Evolutionary conservation across 805 yeast genomes (phyloP).

Genomic region (Starmerella asiatica): DNA sequence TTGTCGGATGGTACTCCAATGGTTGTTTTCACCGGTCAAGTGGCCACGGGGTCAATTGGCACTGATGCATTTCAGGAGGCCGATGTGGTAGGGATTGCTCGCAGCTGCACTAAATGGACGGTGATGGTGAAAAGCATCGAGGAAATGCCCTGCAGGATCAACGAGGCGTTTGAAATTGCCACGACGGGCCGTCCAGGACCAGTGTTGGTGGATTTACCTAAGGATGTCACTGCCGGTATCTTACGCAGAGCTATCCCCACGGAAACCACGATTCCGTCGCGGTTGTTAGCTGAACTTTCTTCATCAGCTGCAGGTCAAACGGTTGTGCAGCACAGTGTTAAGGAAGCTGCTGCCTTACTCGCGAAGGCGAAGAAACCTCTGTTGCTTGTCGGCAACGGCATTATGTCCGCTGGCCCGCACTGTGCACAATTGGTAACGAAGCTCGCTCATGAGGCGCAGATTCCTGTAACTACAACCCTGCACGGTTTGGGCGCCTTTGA

Average conservation of each 20-base stretch:
- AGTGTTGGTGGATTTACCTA: constrained; percentile 91
- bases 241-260: constrained; percentile 82
- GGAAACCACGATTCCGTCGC: constrained; percentile 49
- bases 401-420: constrained; percentile 57
- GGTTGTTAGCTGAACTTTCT: constrained; percentile 57
- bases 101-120: constrained; percentile 98
- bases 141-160: constrained; percentile 87
- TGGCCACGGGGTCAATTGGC: constrained; percentile 88
- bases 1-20: constrained; percentile 93
- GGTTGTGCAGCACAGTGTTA: constrained; percentile 59
- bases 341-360: constrained; percentile 62
- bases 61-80: constrained; percentile 99
- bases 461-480: constrained; percentile 91
- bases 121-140: constrained; percentile 94
- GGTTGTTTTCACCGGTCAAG: constrained; percentile 96
- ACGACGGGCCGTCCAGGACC: constrained; percentile 97
- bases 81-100: constrained; percentile 89
- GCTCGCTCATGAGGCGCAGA: constrained; percentile 76
- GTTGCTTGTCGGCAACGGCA: constrained; percentile 85
- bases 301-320: constrained; percentile 50
- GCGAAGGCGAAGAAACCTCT: constrained; percentile 79
- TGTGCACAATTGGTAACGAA: constrained; percentile 58
- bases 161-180: constrained; percentile 97
- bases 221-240: constrained; percentile 91
- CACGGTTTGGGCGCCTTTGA: constrained; percentile 93